Base-by-base conservation (phyloP, 495 filamentous ascomycete genomes). In the Physcia stellaris region DNA sequence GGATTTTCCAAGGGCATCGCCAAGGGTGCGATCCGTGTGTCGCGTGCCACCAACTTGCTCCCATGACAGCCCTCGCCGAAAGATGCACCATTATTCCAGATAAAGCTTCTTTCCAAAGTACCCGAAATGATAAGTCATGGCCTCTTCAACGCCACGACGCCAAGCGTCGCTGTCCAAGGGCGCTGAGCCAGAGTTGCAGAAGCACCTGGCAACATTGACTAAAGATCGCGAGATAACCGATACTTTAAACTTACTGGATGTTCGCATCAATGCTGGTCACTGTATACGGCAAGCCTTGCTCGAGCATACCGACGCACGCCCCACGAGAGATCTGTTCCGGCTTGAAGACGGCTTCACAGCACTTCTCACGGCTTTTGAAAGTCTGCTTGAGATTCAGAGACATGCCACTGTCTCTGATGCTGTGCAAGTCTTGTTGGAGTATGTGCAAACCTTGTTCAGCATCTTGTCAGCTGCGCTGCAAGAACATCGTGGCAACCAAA, bases 401-500 rank as follows among this genome's bases (percentile, higher is more conserved):
- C 12, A 32, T 20, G 15, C 6, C 16, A 59, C 73, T 24, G 71
- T 64, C n/a, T 55, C 66, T 22, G 59, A 71, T 16, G 75, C 83
- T 43, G 71, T 71, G 37, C 65, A 64, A 31, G 63, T 63, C 31
- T 64, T 83, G 35, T 71, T 90, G 51, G 69, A 77, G 19, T 60
- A 94, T 18, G 60, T 84, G 28, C 79, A 83, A 56, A 71, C 71
- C 37, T 60, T 75, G 9, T 66, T 96, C 28, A 69, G 70, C 38
- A 72, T 85, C 11, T 53, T 96, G 28, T 76, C 81, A 1, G 79
- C 85, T 35, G 75, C 77, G 19, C 70, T 95, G 49, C 73, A 75
- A 32, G 75, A 76, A 13, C 86, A 96, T 58, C 69, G 77, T 41
- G 88, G 86, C 10, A 98, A 96, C 60, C 68, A 76, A 43, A 74